Evolutionary conservation across 441 rosid species (phyloP).

Genomic region (Eutrema salsugineum): DNA sequence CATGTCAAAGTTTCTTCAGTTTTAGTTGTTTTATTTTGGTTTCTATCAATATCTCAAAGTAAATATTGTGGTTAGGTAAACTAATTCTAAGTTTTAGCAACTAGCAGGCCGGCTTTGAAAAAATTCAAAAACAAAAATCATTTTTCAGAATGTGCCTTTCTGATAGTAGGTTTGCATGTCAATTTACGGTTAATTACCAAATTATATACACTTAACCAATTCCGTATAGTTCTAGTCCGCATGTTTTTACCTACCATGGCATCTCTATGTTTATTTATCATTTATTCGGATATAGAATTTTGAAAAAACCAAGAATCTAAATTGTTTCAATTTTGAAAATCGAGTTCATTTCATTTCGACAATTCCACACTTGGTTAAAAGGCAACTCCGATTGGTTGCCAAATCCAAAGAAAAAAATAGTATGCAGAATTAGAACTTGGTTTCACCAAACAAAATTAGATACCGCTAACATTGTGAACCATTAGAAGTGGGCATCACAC

Average conservation of each 20-base stretch:
- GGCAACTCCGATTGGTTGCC: too few species aligned
- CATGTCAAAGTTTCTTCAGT: not conserved
- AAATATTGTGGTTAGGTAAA: not conserved
- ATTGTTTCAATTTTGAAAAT: not conserved
- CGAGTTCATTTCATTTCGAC: too few species aligned
- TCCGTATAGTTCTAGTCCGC: not conserved
- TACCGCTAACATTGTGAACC: not conserved
- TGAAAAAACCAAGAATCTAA: not conserved
- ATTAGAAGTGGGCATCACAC: conserved; percentile 8
- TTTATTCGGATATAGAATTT: not conserved
- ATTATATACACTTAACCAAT: not conserved
- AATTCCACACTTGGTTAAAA: too few species aligned
- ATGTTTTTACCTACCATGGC: not conserved
- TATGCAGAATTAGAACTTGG: not conserved
- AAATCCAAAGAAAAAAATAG: not conserved
- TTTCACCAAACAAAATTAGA: not conserved
- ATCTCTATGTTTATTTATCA: not conserved
- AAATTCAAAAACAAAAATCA: not conserved
- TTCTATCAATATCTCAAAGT: not conserved
- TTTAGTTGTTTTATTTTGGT: not conserved
- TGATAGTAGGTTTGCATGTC: not conserved
- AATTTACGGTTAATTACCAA: not conserved
- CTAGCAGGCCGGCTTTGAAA: not conserved
- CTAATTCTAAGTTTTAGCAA: not conserved
- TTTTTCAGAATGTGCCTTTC: not conserved